phyloP scores from a whole-genome alignment of 2,329 filamentous ascomycete species.

The Cladophialophora exuberans region DNA sequence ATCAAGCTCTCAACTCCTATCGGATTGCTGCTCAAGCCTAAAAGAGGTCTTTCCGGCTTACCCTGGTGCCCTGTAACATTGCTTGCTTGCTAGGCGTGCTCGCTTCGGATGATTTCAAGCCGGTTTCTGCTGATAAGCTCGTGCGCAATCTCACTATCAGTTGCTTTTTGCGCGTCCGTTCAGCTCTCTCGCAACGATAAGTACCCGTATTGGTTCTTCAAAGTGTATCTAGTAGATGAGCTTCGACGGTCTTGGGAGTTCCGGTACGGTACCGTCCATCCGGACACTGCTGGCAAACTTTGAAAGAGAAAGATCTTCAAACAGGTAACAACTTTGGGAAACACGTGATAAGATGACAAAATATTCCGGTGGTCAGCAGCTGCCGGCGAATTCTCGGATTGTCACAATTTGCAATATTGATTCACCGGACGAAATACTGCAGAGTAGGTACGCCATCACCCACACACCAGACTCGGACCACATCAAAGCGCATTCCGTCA shows the following conservation, averaged over 20 bases:
- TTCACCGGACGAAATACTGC: too few species aligned
- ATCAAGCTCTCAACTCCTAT: constrained; percentile 3
- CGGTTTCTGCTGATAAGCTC: constrained; percentile 10
- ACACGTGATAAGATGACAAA: not conserved
- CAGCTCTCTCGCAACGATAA: not conserved
- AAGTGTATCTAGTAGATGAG: not conserved
- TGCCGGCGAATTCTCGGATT: not conserved
- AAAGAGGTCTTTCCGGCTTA: not conserved
- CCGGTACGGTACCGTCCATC: not conserved
- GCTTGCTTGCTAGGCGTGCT: constrained; percentile 14
- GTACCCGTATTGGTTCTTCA: not conserved
- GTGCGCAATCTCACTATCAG: not conserved
- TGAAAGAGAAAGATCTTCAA: too few species aligned
- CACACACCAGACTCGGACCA: too few species aligned
- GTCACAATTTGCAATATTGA: too few species aligned
- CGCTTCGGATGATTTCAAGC: not conserved
- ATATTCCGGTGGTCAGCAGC: not conserved
- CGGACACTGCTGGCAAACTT: too few species aligned
- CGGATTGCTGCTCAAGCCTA: not conserved
- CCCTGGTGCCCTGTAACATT: constrained; percentile 17
- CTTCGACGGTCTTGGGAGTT: not conserved
- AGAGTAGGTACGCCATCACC: too few species aligned
- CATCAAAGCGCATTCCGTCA: too few species aligned
- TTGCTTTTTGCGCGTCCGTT: not conserved
- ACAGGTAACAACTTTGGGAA: not conserved